Conservation (phyloP, 1,284 basidiomycete species). For the Malassezia furfur region DNA sequence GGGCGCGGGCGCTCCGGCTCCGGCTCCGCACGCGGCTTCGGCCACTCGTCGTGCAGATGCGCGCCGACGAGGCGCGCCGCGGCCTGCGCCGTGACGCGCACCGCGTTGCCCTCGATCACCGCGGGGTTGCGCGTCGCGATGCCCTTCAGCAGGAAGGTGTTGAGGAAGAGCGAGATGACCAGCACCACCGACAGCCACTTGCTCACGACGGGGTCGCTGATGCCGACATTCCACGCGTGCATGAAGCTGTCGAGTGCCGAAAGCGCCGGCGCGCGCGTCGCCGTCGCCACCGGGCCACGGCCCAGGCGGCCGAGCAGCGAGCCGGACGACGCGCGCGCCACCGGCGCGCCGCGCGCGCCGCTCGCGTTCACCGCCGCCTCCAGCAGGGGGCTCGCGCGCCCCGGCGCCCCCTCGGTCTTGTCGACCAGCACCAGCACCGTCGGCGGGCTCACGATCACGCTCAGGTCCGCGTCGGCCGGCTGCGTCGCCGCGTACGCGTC, state of each 20-base stretch:
- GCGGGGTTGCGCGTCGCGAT: conserved; percentile 51
- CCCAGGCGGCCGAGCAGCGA: conserved; percentile 21
- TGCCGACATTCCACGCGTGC: conserved; percentile 84
- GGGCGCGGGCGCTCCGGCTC: not conserved
- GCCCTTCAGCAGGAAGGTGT: conserved; percentile 81
- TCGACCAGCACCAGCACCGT: conserved; percentile 63
- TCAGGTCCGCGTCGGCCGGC: conserved; percentile 26
- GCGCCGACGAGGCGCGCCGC: conserved; percentile 46
- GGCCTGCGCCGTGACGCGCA: conserved; percentile 44
- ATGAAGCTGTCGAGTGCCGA: conserved; percentile 71
- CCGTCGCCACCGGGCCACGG: not conserved
- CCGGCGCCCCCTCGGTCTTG: conserved; percentile 25
- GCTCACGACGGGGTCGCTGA: conserved; percentile 84
- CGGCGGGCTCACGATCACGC: conserved; percentile 46
- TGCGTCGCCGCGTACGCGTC: conserved; percentile 26
- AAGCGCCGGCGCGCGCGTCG: conserved; percentile 3
- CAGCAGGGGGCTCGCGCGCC: not conserved
- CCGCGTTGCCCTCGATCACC: conserved; percentile 42
- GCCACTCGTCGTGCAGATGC: conserved; percentile 22
- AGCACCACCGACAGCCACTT: conserved; percentile 92
- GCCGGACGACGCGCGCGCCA: not conserved
- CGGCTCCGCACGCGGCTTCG: not conserved
- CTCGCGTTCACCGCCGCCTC: conserved; percentile 1
- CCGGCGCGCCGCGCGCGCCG: not conserved
- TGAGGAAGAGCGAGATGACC: conserved; percentile 76